Base-by-base conservation (phyloP, 805 yeast species). In the Candida schatavii region DNA sequence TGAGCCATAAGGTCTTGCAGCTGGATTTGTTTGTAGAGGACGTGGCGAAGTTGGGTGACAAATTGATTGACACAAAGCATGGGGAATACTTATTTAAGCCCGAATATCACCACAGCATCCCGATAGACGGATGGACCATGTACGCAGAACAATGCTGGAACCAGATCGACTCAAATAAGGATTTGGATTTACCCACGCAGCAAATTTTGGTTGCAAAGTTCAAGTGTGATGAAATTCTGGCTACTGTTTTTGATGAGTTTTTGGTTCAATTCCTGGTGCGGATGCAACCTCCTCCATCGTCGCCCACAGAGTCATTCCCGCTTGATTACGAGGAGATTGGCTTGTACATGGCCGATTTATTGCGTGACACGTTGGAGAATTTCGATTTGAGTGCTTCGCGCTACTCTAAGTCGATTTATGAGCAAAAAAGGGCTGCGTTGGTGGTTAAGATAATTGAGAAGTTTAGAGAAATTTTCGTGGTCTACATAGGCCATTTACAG, bases 41-140 rank as follows among this genome's bases (percentile, higher is more conserved):
- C 47, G 82, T 88, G 11, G 71, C 66, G 37, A 45, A 57, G 3
- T 71, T 91, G 46, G 91, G 95, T 27, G 81, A 79, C 47, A 64
- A 79, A 29, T 80, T 91, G 46, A 61, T 69, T 13, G 61, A 60
- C 25, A 43, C 54, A 5, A 36, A 54, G 9, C 63, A 67, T 40
- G 28, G 36, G 15, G 62, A 53, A n/a, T 59, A 50, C 35, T 68
- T 83, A 27, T 88, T 89, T 69, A 76, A 78, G 44, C 72, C 77
- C 2, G 73, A 78, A 37, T 90, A 88, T 59, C 96, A 88, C 56
- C 89, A 93, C 50, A 73, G 76, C 37, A 80, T 93, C 42, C 99
- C 99, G 9, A 73, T 91, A 40, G 99, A 93, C 64, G 98, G 97
- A 19, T 93, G 99, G 98, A 77, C 91, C 3, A 64, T 89, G 60